Conservation (phyloP, 2,329 filamentous ascomycete species). For the Fusarium coicis region DNA sequence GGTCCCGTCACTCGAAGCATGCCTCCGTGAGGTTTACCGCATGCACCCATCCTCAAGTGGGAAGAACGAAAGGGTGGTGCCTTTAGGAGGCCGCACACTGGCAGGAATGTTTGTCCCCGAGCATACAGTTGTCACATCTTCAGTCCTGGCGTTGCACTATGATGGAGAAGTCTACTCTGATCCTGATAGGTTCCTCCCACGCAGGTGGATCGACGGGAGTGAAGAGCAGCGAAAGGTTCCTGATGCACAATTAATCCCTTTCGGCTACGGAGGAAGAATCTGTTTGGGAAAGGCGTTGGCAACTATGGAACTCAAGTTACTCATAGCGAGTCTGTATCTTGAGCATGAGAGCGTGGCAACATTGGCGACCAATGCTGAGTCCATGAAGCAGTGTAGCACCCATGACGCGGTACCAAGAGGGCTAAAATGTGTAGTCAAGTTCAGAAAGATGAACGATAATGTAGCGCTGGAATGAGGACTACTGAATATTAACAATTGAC, state of each 20-base stretch:
- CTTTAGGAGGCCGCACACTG: background rate
- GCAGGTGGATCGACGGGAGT: background rate
- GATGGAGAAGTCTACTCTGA: background rate
- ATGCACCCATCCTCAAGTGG: background rate
- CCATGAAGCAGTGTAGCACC: background rate
- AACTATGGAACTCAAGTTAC: background rate
- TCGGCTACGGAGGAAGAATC: background rate
- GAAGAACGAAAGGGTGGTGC: background rate
- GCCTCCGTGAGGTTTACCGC: background rate
- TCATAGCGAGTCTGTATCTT: background rate
- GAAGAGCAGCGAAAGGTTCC: background rate
- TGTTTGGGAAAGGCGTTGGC: background rate
- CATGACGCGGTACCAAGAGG: background rate
- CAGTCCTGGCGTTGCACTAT: background rate
- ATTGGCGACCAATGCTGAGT: rapidly evolving
- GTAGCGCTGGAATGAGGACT: rapidly evolving
- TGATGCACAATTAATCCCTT: background rate
- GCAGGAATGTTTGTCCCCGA: background rate
- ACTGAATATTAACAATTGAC: background rate
- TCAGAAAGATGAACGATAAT: background rate
- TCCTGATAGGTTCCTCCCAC: rapidly evolving
- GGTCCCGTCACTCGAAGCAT: background rate
- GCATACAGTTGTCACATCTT: background rate
- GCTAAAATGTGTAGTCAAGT: background rate
- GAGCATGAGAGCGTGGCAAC: background rate